Evolutionary conservation across 2,329 filamentous ascomycete species (phyloP).

Genomic region (Parascedosporium putredinis): DNA sequence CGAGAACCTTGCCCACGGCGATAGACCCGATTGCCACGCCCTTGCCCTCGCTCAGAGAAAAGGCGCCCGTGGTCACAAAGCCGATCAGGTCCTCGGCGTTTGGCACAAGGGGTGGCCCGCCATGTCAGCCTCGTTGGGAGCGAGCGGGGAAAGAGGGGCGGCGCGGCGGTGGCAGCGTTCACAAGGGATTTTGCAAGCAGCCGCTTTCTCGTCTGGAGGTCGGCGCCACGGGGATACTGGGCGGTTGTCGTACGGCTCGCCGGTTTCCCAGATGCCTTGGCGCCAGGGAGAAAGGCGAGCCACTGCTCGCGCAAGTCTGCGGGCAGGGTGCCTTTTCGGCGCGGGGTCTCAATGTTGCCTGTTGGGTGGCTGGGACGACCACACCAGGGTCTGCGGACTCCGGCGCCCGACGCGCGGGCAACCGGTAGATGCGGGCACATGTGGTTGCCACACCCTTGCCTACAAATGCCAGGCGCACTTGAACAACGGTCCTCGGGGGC

Average conservation of each 20-base stretch:
- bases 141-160: slow-evolving; percentile 24
- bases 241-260: slow-evolving; percentile 7
- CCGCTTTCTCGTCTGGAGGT: slow-evolving; percentile 29
- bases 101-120: slow-evolving; percentile 59
- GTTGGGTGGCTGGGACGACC: slow-evolving; percentile 36
- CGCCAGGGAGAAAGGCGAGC: slow-evolving; percentile 45
- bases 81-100: slow-evolving; percentile 68
- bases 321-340: slow-evolving; percentile 21
- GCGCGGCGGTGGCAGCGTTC: slow-evolving; percentile 20
- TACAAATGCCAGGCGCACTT: slow-evolving; percentile 56
- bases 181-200: slow-evolving; percentile 39
- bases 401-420: slow-evolving; percentile 35
- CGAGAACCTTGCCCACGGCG: slow-evolving; percentile 45
- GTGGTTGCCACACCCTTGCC: slow-evolving; percentile 58
- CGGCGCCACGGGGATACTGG: slow-evolving; percentile 14
- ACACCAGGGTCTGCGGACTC: slow-evolving; percentile 17
- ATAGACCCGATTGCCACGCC: slow-evolving; percentile 68
- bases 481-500: slow-evolving; percentile 36
- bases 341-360: neutral
- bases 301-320: slow-evolving; percentile 55
- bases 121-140: slow-evolving; percentile 27
- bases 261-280: neutral
- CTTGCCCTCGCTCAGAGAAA: slow-evolving; percentile 65
- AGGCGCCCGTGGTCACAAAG: slow-evolving; percentile 81
- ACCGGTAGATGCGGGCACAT: slow-evolving; percentile 76